Conservation (phyloP, 805 yeast genomes). For the Pichia cephalocereana region DNA sequence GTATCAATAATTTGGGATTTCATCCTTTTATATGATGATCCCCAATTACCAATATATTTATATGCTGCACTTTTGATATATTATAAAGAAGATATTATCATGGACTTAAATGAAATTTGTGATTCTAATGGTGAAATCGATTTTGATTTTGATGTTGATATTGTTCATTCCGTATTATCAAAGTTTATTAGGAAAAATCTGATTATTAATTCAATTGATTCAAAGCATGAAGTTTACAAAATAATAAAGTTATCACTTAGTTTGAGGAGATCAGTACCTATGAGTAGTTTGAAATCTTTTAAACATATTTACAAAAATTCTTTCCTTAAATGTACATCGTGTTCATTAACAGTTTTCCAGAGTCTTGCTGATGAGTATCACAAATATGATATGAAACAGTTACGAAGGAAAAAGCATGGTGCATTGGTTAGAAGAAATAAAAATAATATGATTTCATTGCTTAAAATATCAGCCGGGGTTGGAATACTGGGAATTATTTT, state of each 20-base stretch:
- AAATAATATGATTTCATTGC: background rate
- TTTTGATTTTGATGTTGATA: constrained; percentile 18
- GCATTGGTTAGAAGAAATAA: background rate
- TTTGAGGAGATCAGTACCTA: constrained; percentile 8
- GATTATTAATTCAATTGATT: constrained; percentile 16
- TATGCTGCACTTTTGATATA: constrained; percentile 47
- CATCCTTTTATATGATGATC: constrained; percentile 47
- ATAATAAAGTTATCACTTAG: constrained; percentile 17
- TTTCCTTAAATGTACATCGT: constrained; percentile 11
- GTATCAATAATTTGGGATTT: constrained; percentile 62
- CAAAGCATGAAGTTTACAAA: constrained; percentile 17
- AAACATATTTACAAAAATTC: constrained; percentile 13
- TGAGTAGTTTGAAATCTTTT: constrained; percentile 2
- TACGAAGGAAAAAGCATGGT: background rate
- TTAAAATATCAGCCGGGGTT: constrained; percentile 2
- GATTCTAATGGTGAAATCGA: constrained; percentile 21
- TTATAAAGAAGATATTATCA: constrained; percentile 36
- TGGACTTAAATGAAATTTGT: constrained; percentile 22
- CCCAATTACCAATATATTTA: constrained; percentile 46
- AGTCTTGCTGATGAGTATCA: constrained; percentile 10
- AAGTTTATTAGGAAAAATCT: constrained; percentile 22
- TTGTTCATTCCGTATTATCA: constrained; percentile 19
- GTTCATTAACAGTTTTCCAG: constrained; percentile 7
- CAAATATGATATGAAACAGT: background rate
- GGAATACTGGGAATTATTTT: constrained; percentile 3